Evolutionary conservation across 1,139 yeast species (phyloP), one percentile per base, ranked within the genome.

Genomic region (Suhomyces ambrosiae): DNA sequence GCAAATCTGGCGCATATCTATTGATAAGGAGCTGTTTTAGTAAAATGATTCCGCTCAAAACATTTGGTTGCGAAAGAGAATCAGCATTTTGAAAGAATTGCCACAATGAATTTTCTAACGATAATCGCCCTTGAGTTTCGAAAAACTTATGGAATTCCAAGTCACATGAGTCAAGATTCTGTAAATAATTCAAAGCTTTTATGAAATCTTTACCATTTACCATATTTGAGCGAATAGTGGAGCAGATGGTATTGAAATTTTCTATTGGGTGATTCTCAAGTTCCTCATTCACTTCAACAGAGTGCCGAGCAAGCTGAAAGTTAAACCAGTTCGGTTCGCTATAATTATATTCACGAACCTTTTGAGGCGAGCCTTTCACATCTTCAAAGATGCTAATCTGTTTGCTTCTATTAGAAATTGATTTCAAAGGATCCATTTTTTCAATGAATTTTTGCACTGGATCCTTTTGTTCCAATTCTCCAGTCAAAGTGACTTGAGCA

Each of bases 381-480:
- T 71, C 77, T 30, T 70, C 71, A 40, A 54, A 72, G 8, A 72
- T 72, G 13, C 55, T 45, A 23, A 72, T 70, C 4, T 63, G 66
- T 30, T 61, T 63, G 34, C 56, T 61, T 33, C 57, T 61, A 30
- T 52, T 62, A 0, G 76, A 60, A 6, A 66, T 53, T 5, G 63
- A 55, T 33, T 52, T 62, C 17, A 72, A 51, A 1, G 78, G 78
- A 46, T 72, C 77, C 0, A 68, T 60, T 42, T 58, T 68, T 16
- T 69, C 75, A 24, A 71, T 66, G 19, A 69, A 52, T 1, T 55
- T 46, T 42, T 69, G 70, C 12, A 68, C 53, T 5, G 59, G 56
- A 35, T 52, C 54, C 9, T 31, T 27, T 8, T 40, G 43, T 15
- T 39, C 37, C 12, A 36, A 22, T 12, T 60, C 65, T 3, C 37